These are phyloP conservation scores for Zygosaccharomyces pseudorouxii DNA, from an alignment of 805 yeast species.

Conservation along the genomic window DNA sequence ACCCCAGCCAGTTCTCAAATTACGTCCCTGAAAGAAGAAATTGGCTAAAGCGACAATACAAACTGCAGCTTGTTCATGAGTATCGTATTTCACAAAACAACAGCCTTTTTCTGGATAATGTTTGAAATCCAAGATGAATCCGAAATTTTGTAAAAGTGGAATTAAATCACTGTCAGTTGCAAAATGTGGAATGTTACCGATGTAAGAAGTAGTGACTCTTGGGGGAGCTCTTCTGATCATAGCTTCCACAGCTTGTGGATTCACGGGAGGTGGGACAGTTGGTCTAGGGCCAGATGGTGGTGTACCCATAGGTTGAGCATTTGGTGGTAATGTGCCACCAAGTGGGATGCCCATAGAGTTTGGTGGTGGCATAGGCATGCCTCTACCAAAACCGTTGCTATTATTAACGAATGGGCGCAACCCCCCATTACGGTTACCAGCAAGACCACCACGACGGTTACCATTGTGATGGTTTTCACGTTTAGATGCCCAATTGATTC, in stretches of 20 bases:
- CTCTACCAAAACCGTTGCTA: constrained; percentile 19
- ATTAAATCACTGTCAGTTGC: constrained; percentile 68
- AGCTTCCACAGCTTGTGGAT: constrained; percentile 60
- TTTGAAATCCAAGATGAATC: constrained; percentile 75
- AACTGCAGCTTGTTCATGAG: constrained; percentile 84
- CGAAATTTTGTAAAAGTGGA: constrained; percentile 72
- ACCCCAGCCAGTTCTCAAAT: constrained; percentile 85
- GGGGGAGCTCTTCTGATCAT: constrained; percentile 74
- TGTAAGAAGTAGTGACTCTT: constrained; percentile 66
- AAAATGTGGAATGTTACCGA: constrained; percentile 79
- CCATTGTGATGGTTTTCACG: constrained; percentile 42
- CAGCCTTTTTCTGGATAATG: constrained; percentile 77
- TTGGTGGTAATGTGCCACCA: constrained; percentile 24
- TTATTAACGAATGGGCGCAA: constrained; percentile 19
- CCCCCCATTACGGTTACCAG: constrained; percentile 17
- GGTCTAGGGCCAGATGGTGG: constrained; percentile 21
- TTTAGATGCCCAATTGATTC: constrained; percentile 87
- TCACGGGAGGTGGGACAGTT: constrained; percentile 33
- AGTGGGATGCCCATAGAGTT: constrained; percentile 24
- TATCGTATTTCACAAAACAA: constrained; percentile 82
- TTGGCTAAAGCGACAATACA: constrained; percentile 78
- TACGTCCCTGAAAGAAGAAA: constrained; percentile 67
- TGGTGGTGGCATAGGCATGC: constrained; percentile 21
- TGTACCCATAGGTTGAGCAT: constrained; percentile 14
- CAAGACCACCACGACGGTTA: constrained; percentile 16